Percentiles rank a stretch among this genome's conserved stretches.
phyloP scores from a whole-genome alignment of 306 rosid genomes.

The Gastrolobium bilobum region DNA sequence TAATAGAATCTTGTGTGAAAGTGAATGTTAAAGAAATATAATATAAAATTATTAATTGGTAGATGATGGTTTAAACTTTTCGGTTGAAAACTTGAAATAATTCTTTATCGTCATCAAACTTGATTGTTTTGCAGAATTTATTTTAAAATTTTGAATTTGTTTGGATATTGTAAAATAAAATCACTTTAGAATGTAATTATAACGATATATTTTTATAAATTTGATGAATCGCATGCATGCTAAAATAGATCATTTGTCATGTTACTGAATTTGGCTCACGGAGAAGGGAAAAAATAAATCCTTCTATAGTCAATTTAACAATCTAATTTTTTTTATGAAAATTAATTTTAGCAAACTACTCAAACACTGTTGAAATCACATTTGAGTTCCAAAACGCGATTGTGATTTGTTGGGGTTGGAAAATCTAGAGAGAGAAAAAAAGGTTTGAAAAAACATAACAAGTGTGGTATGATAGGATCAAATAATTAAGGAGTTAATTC shows the following conservation, averaged over 20 bases:
- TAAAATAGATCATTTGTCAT: not conserved
- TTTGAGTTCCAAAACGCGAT: not conserved
- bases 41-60: no score
- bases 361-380: not conserved
- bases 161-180: not conserved
- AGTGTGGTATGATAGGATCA: not conserved
- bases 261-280: not conserved
- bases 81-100: no score
- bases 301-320: not conserved
- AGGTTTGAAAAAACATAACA: not conserved
- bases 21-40: no score
- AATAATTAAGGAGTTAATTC: not conserved
- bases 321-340: not conserved
- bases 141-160: not conserved
- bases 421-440: not conserved
- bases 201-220: no score
- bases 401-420: not conserved
- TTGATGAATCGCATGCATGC: no score
- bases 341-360: not conserved
- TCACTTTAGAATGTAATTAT: not conserved
- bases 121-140: not conserved
- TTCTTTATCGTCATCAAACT: not conserved
- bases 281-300: not conserved
- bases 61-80: no score
- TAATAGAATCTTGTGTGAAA: no score